Conservation (phyloP, 2,329 filamentous ascomycete species). For the Reticulascus tulasneorum region DNA sequence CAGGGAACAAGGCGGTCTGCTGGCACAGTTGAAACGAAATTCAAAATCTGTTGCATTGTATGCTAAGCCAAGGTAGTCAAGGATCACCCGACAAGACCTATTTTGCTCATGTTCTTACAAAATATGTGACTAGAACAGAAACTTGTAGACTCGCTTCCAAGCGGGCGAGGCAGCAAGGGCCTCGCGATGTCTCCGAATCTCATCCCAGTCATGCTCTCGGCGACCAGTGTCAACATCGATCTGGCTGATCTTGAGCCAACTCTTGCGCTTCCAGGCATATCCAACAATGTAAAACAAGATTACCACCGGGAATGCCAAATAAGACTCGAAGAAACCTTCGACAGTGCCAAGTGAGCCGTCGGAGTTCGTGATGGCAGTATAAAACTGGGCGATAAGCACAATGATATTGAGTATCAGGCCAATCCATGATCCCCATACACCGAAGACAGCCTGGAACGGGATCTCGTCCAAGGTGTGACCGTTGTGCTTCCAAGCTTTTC, state of each 20-base stretch:
- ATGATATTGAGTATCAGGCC: conserved; percentile 56
- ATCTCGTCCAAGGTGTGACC: conserved; percentile 65
- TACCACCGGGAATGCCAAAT: conserved; percentile 12
- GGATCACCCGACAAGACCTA: too few relatives aligned
- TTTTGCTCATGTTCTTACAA: too few relatives aligned
- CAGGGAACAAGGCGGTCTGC: too few relatives aligned
- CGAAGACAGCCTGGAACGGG: conserved; percentile 58
- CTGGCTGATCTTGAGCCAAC: conserved; percentile 14
- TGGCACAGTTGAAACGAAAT: too few relatives aligned
- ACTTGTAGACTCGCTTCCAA: too few relatives aligned
- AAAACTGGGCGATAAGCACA: conserved; percentile 51
- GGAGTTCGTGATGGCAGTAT: conserved; percentile 15
- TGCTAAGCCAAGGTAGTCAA: too few relatives aligned
- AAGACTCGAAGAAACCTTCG: conserved; percentile 14
- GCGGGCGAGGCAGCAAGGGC: conserved; percentile 8
- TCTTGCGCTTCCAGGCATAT: conserved; percentile 13
- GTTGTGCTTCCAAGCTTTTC: conserved; percentile 56
- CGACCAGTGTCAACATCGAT: conserved; percentile 16
- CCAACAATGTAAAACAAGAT: conserved; percentile 12
- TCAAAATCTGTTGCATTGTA: too few relatives aligned
- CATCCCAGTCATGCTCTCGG: conserved; percentile 15
- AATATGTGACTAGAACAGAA: too few relatives aligned
- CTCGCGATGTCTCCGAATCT: conserved; percentile 10
- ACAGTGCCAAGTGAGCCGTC: conserved; percentile 3
- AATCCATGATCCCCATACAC: conserved; percentile 61